phyloP scores from a whole-genome alignment of 805 yeast species.

The Hanseniaspora nectarophila region DNA sequence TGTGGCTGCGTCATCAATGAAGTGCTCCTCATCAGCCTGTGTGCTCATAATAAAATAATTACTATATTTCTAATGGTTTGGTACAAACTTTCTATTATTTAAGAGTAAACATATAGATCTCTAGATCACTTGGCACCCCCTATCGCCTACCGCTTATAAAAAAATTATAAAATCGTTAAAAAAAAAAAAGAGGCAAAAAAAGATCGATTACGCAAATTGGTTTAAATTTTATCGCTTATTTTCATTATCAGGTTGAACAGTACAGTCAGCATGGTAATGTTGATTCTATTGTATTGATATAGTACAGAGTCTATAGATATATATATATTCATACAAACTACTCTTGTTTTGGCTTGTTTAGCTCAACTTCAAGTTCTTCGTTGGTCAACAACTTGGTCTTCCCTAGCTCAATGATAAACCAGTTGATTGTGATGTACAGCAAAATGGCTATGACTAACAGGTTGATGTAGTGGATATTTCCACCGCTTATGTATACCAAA shows the following conservation, averaged over 20 bases:
- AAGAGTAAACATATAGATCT: too few relatives aligned
- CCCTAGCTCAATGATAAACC: constrained; percentile 71
- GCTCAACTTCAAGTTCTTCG: constrained; percentile 27
- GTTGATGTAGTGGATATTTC: constrained; percentile 50
- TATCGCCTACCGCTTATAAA: too few relatives aligned
- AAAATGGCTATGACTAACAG: constrained; percentile 45
- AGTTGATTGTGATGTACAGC: constrained; percentile 69
- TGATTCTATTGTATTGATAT: too few relatives aligned
- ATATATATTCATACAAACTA: not conserved
- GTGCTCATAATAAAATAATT: not conserved
- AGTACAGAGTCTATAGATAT: too few relatives aligned
- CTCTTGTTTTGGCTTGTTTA: constrained; percentile 21
- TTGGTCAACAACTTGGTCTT: constrained; percentile 29
- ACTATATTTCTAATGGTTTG: not conserved
- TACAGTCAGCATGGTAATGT: too few relatives aligned
- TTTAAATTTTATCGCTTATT: not conserved
- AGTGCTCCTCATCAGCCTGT: constrained; percentile 8
- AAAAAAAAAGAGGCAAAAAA: too few relatives aligned
- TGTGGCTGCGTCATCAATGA: not conserved
- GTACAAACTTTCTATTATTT: too few relatives aligned
- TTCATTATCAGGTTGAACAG: not conserved
- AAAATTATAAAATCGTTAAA: too few relatives aligned
- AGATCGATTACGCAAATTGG: not conserved
- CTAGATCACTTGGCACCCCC: too few relatives aligned
- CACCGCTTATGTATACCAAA: constrained; percentile 47